Evolutionary conservation across 2,329 filamentous ascomycete genomes (phyloP), one percentile per base, ranked within the genome.

Genomic region (Clathrospora elynae): DNA sequence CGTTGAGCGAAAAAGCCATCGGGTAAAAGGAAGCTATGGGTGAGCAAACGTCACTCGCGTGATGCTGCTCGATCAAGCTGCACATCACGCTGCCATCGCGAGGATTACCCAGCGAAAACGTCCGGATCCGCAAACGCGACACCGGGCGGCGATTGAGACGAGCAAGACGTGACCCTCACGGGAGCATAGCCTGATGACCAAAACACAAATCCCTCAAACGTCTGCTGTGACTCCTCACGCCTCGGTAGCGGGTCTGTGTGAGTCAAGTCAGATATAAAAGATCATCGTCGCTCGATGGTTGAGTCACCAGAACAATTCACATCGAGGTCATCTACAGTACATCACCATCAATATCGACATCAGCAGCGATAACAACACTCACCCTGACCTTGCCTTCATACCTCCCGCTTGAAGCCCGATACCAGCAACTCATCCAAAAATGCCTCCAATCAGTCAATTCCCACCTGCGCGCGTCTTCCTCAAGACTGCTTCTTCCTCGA

Each of bases 401-500:
- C 18, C 22, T 29, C 28, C 6, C 22, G 16, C 9, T 12, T 8
- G 20, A 31, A 17, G 10, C n/a, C 32, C 14, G n/a, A 32, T 6
- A 25, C 16, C 11, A 32, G 13, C 34, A 35, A 35, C 8, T 32
- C 24, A 25, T 37, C 25, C 18, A 30, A 46, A 22, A 33, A 66
- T 66, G 62, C 62, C 62, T 57, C 51, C 62, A 40, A 51, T 66
- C 43, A 64, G 60, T 48, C 60, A 64, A 54, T 64, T 66, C 42
- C 62, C 62, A 10, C 61, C 62, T 8, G 62, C 62, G 4, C 55
- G 62, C 13, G 60, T 65, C 49, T 66, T 64, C 38, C 46, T 66
- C 39, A 64, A 66, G 36, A 50, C 43, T 4, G 35, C 48, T 13
- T 13, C 41, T 8, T 29, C 37, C 4, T 32, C 50, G 14, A 33